Evolutionary conservation across 257 asterid genomes (phyloP).

Genomic region (Salvia rosmarinus): DNA sequence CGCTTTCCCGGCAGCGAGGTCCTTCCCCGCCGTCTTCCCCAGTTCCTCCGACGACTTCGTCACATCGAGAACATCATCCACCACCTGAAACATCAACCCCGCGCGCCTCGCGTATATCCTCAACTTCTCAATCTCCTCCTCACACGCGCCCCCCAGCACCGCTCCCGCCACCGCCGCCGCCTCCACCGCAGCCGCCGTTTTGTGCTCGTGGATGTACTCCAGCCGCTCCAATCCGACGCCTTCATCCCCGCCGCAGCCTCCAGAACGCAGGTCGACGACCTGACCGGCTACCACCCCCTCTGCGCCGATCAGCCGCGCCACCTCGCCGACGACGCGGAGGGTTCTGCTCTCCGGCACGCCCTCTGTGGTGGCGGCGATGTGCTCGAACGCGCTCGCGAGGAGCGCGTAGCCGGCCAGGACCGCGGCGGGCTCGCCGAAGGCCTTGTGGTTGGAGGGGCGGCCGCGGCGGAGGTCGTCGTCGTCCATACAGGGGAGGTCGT

Average conservation of each 20-base stretch:
- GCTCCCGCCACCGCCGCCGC: conserved; percentile 17
- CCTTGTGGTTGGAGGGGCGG: not conserved
- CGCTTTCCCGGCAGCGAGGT: not conserved
- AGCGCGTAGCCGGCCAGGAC: not conserved
- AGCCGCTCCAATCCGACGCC: conserved; percentile 3
- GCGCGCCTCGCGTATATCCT: not conserved
- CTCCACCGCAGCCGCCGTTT: conserved; percentile 8
- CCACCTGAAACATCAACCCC: conserved; percentile 14
- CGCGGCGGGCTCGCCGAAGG: not conserved
- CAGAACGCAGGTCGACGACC: not conserved
- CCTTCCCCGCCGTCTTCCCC: conserved; percentile 24
- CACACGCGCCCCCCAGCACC: not conserved
- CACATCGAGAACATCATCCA: conserved; percentile 1
- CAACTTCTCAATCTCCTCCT: not conserved
- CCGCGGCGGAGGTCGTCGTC: conserved; percentile 25
- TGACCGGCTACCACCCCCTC: conserved; percentile 8
- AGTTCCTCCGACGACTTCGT: not conserved
- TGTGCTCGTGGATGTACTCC: conserved; percentile 15
- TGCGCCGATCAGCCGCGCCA: conserved; percentile 6
- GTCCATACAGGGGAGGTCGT: conserved; percentile 23
- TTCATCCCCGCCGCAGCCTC: not conserved
- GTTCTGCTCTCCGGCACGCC: not conserved
- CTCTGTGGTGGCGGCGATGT: not conserved
- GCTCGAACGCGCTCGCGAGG: not conserved
- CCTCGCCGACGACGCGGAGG: conserved; percentile 1